phyloP scores from a whole-genome alignment of 495 filamentous ascomycete species.

The Trichocladium uniseriatum region DNA sequence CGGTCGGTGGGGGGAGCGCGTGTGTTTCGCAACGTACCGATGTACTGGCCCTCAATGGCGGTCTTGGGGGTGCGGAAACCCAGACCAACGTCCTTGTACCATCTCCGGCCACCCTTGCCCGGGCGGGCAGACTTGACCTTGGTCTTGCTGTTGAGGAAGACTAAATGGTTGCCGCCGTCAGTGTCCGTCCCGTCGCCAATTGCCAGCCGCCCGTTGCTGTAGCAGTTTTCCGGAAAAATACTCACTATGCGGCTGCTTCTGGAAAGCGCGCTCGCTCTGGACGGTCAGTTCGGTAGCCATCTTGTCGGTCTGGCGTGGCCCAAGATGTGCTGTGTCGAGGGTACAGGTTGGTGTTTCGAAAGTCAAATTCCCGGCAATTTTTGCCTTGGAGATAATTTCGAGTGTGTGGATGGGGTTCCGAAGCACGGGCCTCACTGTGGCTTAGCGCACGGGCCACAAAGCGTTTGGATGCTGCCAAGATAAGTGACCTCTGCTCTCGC shows the following conservation, averaged over 20 bases:
- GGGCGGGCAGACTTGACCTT: conserved; percentile 73
- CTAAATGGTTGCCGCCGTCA: conserved; percentile 17
- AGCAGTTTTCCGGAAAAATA: conserved; percentile 9
- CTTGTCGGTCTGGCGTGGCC: conserved; percentile 49
- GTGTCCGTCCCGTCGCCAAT: conserved; percentile 4
- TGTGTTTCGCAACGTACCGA: conserved; percentile 62
- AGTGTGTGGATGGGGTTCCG: conserved; percentile 22
- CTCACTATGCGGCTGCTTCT: conserved; percentile 91
- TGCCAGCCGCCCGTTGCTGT: neutral
- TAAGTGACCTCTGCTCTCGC: no score
- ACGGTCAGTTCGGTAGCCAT: conserved; percentile 98
- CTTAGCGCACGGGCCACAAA: no score
- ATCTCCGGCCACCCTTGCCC: conserved; percentile 82
- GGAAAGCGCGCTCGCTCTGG: conserved; percentile 96
- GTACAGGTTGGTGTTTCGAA: conserved; percentile 11
- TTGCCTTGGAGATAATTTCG: conserved; percentile 21
- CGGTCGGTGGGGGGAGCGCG: conserved; percentile 5
- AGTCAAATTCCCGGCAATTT: conserved; percentile 20
- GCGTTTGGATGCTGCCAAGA: no score
- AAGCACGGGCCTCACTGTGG: no score
- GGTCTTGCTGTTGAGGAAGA: conserved; percentile 94
- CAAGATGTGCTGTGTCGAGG: conserved; percentile 22
- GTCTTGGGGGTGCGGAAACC: conserved; percentile 96
- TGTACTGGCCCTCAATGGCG: conserved; percentile 97
- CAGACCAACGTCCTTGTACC: conserved; percentile 99